Percentiles rank a stretch among this genome's conserved stretches.
Conservation (phyloP, 306 rosid genomes). For the Gynostemma pentaphyllum region DNA sequence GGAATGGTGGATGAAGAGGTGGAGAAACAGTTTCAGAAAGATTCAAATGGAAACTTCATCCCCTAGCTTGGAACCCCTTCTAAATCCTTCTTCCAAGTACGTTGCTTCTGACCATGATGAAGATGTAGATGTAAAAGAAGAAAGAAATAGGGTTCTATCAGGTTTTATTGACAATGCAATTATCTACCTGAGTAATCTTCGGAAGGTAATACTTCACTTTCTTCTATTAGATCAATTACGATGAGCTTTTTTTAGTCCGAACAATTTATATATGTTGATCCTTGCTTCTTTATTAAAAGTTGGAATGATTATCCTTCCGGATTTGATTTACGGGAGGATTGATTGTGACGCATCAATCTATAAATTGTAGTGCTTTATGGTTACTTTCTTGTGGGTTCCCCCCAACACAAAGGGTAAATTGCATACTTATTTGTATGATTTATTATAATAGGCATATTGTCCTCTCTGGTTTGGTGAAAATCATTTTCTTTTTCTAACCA, state of each 20-base stretch:
- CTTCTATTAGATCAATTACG: neutral
- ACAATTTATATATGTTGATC: neutral
- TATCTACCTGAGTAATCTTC: conserved; percentile 72
- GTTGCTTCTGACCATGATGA: conserved; percentile 40
- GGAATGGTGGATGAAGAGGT: conserved; percentile 35
- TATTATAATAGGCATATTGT: neutral
- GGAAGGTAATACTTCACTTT: conserved; percentile 41
- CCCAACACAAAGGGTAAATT: neutral
- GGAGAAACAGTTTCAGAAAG: conserved; percentile 13
- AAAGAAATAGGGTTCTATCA: conserved; percentile 79
- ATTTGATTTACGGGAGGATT: neutral
- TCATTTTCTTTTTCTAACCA: neutral
- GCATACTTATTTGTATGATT: neutral
- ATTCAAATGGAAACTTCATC: conserved; percentile 26
- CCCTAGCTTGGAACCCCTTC: conserved; percentile 49
- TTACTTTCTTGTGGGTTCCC: neutral
- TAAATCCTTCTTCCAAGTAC: conserved; percentile 39
- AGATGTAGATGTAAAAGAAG: conserved; percentile 77
- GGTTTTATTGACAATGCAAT: conserved; percentile 74
- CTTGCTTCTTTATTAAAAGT: neutral
- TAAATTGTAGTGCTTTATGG: neutral
- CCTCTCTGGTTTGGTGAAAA: neutral
- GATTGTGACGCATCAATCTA: neutral
- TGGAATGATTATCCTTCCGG: neutral
- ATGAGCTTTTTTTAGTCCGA: neutral